Evolutionary conservation across 2,329 filamentous ascomycete species (phyloP).

Genomic region (Neospermospora avenae): DNA sequence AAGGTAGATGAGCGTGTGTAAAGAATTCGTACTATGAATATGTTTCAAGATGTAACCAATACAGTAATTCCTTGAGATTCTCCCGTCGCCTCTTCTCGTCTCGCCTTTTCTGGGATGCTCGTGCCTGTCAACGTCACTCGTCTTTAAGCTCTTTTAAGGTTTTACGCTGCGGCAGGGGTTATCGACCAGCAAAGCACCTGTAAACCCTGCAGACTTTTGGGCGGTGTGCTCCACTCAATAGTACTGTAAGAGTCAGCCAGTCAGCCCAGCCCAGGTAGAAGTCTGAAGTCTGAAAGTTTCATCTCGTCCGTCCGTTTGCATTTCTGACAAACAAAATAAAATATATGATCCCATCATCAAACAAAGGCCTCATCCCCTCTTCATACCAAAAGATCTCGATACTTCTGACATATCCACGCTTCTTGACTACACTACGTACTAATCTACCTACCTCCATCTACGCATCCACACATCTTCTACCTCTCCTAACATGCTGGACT

Average conservation of each 20-base stretch:
- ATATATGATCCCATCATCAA: background rate
- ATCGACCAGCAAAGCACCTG: background rate
- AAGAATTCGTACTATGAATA: background rate
- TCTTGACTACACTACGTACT: background rate
- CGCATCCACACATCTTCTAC: background rate
- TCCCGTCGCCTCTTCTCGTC: no score
- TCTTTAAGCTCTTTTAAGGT: background rate
- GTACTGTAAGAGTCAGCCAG: no score
- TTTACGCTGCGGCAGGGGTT: background rate
- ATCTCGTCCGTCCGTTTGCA: background rate
- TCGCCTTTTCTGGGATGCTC: no score
- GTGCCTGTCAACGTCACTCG: background rate
- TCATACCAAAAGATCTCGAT: no score
- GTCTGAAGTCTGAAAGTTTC: background rate
- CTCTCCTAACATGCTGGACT: slow-evolving; percentile 19
- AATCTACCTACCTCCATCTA: background rate
- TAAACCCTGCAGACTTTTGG: no score
- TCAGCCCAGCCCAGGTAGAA: no score
- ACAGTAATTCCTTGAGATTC: no score
- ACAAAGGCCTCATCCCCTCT: background rate
- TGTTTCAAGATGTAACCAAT: no score
- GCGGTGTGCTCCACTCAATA: no score
- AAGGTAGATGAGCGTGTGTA: slow-evolving; percentile 1
- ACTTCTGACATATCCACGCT: no score
- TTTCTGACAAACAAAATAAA: slow-evolving; percentile 1